Evolutionary conservation across 2,329 filamentous ascomycete species (phyloP), one percentile per base, ranked within the genome.

Genomic region (Ophiostoma ulmi): DNA sequence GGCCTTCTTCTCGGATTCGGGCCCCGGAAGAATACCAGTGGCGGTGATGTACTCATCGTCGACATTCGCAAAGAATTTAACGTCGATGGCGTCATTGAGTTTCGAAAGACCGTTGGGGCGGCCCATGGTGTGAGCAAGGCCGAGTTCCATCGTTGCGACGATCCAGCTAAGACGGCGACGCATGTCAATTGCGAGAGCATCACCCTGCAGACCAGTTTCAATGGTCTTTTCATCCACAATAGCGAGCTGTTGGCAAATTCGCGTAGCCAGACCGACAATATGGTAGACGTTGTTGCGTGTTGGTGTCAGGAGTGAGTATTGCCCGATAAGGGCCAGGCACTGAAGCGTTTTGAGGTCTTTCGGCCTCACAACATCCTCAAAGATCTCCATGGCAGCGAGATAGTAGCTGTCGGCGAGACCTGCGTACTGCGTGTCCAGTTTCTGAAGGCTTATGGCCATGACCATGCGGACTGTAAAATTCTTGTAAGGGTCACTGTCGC

Each of bases 371-470:
- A 96, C 89, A 2, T 88, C 88, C 78, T 97, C 92, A 73, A 98
- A 88, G 75, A 90, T 90, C 73, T 90, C 88, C 81, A 98, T 89
- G 5, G 94, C 94, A 35, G 94, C 91, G 31, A 97, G 85, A 77
- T 97, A 98, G 80, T 97, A 98, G 77, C 93, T 94, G 80, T 98
- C 94, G 39, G 95, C 94, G 38, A 98, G 83, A 35, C 94, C 94
- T n/a, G 94, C 93, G 79, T 95, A 98, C 74, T 92, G 89, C 0
- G 90, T 87, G 77, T 94, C 92, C 76, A 97, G 85, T 79, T 96
- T 97, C 80, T 98, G 94, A 80, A 98, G 87, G 78, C 93, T 94
- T 76, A 97, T 97, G 39, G 95, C 94, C 77, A 98, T 89, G 69
- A 97, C 92, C 88, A 98, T 94, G 71, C 92, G 90, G 68, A 96